A percentile compares a stretch with the other conserved stretches of the same genome.
Evolutionary conservation across 208 protist genomes (phyloP).

Genomic region (Naegleria lovaniensis): DNA sequence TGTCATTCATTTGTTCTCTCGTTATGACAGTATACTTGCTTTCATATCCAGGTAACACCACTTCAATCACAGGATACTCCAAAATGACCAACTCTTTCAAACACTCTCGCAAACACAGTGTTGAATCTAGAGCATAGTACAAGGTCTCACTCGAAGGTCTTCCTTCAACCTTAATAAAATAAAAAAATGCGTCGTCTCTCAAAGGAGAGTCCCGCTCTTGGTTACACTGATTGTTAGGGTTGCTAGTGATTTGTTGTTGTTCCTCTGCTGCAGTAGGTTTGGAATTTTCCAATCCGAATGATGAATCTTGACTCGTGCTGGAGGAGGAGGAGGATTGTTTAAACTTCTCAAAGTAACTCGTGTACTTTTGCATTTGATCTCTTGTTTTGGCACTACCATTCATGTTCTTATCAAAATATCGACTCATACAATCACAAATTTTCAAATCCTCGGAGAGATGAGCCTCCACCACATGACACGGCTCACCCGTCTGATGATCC

Average conservation of each 20-base stretch:
- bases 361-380: slow-evolving; percentile 2
- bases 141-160: background rate
- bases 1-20: background rate
- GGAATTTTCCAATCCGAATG: no score
- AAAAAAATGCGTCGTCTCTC: background rate
- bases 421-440: background rate
- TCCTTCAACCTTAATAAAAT: background rate
- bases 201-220: no score
- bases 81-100: background rate
- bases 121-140: background rate
- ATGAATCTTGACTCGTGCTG: no score
- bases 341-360: background rate
- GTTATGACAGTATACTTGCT: background rate
- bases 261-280: background rate
- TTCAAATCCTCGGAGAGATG: background rate
- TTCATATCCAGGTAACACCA: background rate
- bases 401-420: background rate
- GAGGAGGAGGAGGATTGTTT: background rate
- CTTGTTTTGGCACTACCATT: background rate
- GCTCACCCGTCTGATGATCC: background rate
- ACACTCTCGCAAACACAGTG: background rate
- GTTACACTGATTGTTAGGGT: no score
- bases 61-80: slow-evolving; percentile 3
- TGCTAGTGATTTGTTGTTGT: no score
- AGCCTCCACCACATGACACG: background rate